Percentiles rank a stretch among this genome's conserved stretches.
Evolutionary conservation across 345 rosid genomes (phyloP).

Genomic region (Pistacia integerrima): DNA sequence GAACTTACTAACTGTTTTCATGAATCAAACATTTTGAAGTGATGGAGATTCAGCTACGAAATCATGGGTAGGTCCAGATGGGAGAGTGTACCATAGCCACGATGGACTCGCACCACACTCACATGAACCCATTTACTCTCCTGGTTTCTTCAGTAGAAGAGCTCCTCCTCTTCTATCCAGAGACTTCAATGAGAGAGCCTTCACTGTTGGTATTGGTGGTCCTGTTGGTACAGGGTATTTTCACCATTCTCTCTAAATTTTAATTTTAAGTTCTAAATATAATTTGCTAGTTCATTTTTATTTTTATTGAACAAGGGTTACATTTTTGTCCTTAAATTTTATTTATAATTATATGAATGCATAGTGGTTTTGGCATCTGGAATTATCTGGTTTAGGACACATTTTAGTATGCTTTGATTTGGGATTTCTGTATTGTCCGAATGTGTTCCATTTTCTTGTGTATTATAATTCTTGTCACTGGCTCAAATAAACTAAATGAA

Average conservation of each 20-base stretch:
- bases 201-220: slow-evolving; percentile 95
- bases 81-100: slow-evolving; percentile 87
- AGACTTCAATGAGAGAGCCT: slow-evolving; percentile 87
- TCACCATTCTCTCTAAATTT: not conserved
- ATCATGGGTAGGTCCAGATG: slow-evolving; percentile 78
- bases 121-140: slow-evolving; percentile 96
- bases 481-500: not conserved
- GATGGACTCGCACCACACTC: slow-evolving; percentile 82
- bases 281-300: not conserved
- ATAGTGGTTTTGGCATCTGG: not conserved
- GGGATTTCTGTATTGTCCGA: not conserved
- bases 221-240: slow-evolving; percentile 96
- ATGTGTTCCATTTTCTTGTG: not conserved
- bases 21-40: slow-evolving; percentile 28
- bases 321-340: slow-evolving; percentile 1
- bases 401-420: not conserved
- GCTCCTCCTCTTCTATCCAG: slow-evolving; percentile 78
- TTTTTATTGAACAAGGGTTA: not conserved
- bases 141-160: slow-evolving; percentile 88
- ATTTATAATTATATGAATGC: not conserved
- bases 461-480: not conserved
- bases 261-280: not conserved
- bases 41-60: slow-evolving; percentile 24
- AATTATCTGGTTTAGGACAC: not conserved
- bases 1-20: not conserved